These are phyloP conservation scores for Penicillium sp. DNA, from an alignment of 2,329 filamentous ascomycete genomes.

Conservation along the genomic window DNA sequence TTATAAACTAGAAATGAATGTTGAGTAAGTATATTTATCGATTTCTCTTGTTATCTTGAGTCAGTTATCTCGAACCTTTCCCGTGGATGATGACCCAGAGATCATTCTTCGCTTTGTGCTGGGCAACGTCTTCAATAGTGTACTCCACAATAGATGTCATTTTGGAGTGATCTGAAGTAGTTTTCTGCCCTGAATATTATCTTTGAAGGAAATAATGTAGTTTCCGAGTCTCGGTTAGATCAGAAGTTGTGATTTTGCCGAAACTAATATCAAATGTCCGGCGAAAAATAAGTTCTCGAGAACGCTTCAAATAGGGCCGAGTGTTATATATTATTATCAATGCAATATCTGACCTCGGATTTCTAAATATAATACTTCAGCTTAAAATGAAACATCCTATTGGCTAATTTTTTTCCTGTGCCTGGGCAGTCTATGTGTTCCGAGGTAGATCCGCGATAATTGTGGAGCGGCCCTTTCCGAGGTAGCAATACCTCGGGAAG, in stretches of 20 bases:
- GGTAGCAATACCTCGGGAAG: constrained; percentile 3
- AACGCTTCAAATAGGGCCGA: too few relatives aligned
- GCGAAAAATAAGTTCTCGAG: too few relatives aligned
- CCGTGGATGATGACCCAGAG: constrained; percentile 61
- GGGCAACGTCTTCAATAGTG: constrained; percentile 43
- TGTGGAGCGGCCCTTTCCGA: not conserved
- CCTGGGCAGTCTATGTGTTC: not conserved
- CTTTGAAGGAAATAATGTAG: not conserved
- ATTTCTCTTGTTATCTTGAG: not conserved
- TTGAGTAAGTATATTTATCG: not conserved
- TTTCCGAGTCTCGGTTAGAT: too few relatives aligned
- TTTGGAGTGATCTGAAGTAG: not conserved
- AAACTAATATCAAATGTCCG: too few relatives aligned
- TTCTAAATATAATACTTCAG: not conserved
- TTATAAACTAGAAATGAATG: constrained; percentile 56
- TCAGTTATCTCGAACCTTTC: constrained; percentile 45
- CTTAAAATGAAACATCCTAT: not conserved
- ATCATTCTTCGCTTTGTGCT: constrained; percentile 53
- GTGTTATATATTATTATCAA: too few relatives aligned
- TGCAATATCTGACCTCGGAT: not conserved
- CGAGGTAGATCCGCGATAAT: not conserved
- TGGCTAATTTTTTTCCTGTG: not conserved
- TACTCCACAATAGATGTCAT: constrained; percentile 16
- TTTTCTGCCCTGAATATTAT: too few relatives aligned
- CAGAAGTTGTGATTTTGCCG: too few relatives aligned